A percentile compares a stretch with the other conserved stretches of the same genome.
Evolutionary conservation across 345 rosid species (phyloP).

Genomic region (Populus davidiana): DNA sequence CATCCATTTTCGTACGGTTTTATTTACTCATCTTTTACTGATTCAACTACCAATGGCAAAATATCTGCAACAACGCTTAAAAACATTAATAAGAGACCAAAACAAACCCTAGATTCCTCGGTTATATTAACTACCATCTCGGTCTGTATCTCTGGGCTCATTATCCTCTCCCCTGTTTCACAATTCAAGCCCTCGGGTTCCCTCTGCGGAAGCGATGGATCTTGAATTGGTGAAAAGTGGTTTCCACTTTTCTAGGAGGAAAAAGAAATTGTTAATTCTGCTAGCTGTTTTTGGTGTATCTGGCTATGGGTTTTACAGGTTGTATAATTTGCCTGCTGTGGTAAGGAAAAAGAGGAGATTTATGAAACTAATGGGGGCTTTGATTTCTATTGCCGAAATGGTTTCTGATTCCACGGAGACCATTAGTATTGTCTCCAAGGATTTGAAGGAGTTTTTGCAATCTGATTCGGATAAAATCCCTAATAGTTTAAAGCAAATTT

Average conservation of each 20-base stretch:
- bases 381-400: conserved; percentile 64
- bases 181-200: conserved; percentile 9
- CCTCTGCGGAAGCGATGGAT: conserved; percentile 41
- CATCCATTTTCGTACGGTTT: no score
- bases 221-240: conserved; percentile 44
- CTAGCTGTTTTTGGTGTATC: conserved; percentile 62
- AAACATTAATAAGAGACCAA: background rate
- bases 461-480: conserved; percentile 83
- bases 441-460: conserved; percentile 58
- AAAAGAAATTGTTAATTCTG: conserved; percentile 58
- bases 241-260: conserved; percentile 41
- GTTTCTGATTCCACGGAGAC: conserved; percentile 71
- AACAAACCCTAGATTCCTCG: conserved; percentile 19
- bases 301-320: conserved; percentile 70
- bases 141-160: background rate
- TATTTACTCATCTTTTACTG: background rate
- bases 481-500: conserved; percentile 77
- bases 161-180: background rate
- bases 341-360: conserved; percentile 57
- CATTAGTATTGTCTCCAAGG: conserved; percentile 55
- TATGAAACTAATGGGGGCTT: conserved; percentile 50
- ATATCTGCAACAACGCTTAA: background rate
- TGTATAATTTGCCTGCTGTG: conserved; percentile 65
- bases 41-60: background rate
- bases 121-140: conserved; percentile 4